Evolutionary conservation across 805 yeast species (phyloP), one percentile per base, ranked within the genome.

Genomic region (Yamadazyma olivae): DNA sequence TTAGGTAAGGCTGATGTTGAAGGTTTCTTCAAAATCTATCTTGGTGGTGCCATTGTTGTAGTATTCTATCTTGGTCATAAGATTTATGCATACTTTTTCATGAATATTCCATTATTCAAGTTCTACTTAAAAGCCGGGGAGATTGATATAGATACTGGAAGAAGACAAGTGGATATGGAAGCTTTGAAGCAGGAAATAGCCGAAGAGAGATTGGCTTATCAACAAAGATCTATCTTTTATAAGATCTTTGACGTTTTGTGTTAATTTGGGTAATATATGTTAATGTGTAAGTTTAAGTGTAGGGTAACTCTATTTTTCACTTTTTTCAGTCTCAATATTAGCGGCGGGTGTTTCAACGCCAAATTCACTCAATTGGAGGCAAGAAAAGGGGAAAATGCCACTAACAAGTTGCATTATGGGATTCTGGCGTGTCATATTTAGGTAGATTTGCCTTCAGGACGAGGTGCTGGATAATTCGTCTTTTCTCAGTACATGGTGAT

Each of bases 121-220:
- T 61, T 57, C 5, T 57, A 58, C 50, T 59, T 77, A 40, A 63
- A 56, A 16, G 69, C 74, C 19, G 50, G 54, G 17, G 79, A 77
- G 29, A 67, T 80, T 52, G 86, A 81, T 49, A 67, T 81, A 26
- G 81, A 76, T 45, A 67, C 79, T 18, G 86, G 87, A 35, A 70
- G 82, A 62, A 74, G 80, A 48, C 75, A 73, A 28, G 52, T 70
- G 20, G 83, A 80, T 53, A 45, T 71, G 43, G 83, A 79, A 19
- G 51, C 65, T 29, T 59, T 78, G 41, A 68, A 60, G 36, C 74
- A 70, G 47, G 79, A 74, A 50, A 57, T 74, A 35, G 75, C 72
- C 16, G 79, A 72, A 48, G 84, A 51, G 24, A 37, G 47, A 35
- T 15, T 25, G 4, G 32, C 23, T 9, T 32, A 45, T 33, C 28